phyloP scores from a whole-genome alignment of 2,329 filamentous ascomycete species.

The Berkeleyomyces basicola region DNA sequence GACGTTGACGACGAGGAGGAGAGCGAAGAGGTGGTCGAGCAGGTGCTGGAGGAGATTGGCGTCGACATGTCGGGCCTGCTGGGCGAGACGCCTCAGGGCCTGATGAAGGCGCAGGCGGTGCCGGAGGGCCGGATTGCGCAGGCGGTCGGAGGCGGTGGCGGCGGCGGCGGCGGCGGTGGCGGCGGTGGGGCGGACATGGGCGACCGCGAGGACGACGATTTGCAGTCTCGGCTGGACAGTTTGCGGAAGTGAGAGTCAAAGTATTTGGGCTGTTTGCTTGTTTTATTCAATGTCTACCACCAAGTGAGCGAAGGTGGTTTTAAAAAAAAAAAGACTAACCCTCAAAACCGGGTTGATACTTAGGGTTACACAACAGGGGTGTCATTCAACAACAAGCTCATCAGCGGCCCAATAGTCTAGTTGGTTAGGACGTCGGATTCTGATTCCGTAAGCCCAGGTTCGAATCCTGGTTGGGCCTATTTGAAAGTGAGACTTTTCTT shows the following conservation, averaged over 20 bases:
- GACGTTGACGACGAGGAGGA: constrained; percentile 84
- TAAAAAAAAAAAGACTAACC: too few relatives aligned
- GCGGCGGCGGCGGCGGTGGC: not conserved
- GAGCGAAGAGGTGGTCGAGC: constrained; percentile 90
- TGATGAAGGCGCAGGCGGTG: constrained; percentile 42
- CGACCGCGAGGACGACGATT: constrained; percentile 78
- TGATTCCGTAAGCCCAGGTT: constrained; percentile 13
- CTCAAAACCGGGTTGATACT: too few relatives aligned
- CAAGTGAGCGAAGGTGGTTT: not conserved
- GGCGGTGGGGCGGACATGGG: constrained; percentile 13
- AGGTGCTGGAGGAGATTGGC: constrained; percentile 92
- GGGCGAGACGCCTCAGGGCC: constrained; percentile 73
- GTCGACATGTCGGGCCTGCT: constrained; percentile 66
- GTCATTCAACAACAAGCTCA: not conserved
- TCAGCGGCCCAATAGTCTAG: constrained; percentile 12
- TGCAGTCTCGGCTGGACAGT: constrained; percentile 86
- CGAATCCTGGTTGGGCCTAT: constrained; percentile 12
- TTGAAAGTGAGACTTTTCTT: not conserved
- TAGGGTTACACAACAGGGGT: not conserved
- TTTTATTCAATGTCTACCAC: not conserved
- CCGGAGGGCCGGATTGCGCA: constrained; percentile 70
- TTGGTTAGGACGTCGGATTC: constrained; percentile 13
- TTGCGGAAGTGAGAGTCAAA: constrained; percentile 38
- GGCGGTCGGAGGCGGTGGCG: constrained; percentile 49
- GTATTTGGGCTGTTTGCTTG: not conserved